Evolutionary conservation across 2,329 filamentous ascomycete species (phyloP).

Genomic region (Coniochaeta ligniaria): DNA sequence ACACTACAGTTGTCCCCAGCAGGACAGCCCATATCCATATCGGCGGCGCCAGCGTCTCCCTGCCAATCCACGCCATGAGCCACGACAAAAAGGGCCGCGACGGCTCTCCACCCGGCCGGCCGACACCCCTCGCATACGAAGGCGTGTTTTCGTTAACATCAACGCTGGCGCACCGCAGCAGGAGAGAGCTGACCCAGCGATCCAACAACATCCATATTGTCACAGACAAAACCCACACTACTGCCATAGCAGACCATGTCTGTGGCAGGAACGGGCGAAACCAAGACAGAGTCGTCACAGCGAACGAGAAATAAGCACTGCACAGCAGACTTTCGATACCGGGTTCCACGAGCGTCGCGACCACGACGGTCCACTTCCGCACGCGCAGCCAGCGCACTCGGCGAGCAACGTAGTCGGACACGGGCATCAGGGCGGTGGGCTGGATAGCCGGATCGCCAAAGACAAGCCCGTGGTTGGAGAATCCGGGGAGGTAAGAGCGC

Average conservation of each 20-base stretch:
- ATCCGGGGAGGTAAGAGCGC: slow-evolving; percentile 58
- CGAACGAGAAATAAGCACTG: slow-evolving; percentile 72
- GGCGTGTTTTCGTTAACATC: slow-evolving; percentile 69
- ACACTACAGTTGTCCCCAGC: slow-evolving; percentile 79
- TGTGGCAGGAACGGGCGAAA: slow-evolving; percentile 49
- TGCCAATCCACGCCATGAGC: slow-evolving; percentile 75
- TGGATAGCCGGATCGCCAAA: slow-evolving; percentile 85
- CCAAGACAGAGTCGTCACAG: slow-evolving; percentile 64
- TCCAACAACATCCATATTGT: slow-evolving; percentile 68
- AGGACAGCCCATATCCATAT: slow-evolving; percentile 88
- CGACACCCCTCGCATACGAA: slow-evolving; percentile 53
- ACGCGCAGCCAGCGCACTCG: slow-evolving; percentile 87
- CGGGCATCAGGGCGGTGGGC: slow-evolving; percentile 75
- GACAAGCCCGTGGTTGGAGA: slow-evolving; percentile 74
- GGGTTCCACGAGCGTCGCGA: slow-evolving; percentile 86
- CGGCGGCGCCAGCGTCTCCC: slow-evolving; percentile 76
- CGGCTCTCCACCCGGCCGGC: slow-evolving; percentile 27
- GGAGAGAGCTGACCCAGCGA: slow-evolving; percentile 61
- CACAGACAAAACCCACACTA: slow-evolving; percentile 61
- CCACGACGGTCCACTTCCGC: slow-evolving; percentile 84
- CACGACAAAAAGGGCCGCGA: slow-evolving; percentile 60
- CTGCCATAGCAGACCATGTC: slow-evolving; percentile 60
- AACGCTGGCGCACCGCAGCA: slow-evolving; percentile 68
- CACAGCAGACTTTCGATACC: slow-evolving; percentile 86
- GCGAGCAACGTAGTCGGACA: slow-evolving; percentile 69